phyloP scores from a whole-genome alignment of 345 rosid genomes.

The Adansonia digitata region DNA sequence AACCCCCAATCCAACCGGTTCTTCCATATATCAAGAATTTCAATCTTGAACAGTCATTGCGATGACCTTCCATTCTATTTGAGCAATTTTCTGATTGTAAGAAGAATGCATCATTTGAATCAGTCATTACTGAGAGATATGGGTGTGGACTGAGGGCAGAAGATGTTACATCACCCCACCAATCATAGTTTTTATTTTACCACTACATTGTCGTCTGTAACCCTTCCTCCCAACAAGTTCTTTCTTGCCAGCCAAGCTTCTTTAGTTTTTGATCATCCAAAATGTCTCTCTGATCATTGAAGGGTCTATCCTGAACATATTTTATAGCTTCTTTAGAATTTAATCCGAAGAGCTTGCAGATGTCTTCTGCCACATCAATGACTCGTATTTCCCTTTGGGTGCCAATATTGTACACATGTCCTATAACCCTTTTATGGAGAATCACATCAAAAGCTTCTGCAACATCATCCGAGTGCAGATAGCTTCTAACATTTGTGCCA shows the following conservation, averaged over 20 bases:
- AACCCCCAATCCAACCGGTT: constrained; percentile 64
- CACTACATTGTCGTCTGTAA: constrained; percentile 52
- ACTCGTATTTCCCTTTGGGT: constrained; percentile 55
- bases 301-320: constrained; percentile 55
- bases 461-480: constrained; percentile 52
- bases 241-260: constrained; percentile 56
- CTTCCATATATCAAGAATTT: constrained; percentile 52
- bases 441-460: constrained; percentile 67
- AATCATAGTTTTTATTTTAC: constrained; percentile 46
- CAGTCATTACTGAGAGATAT: constrained; percentile 6
- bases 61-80: background rate
- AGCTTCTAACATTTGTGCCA: constrained; percentile 64
- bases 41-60: constrained; percentile 16
- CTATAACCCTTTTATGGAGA: constrained; percentile 55
- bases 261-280: constrained; percentile 61
- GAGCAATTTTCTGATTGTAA: background rate
- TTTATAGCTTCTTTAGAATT: constrained; percentile 34
- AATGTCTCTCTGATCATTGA: constrained; percentile 58
- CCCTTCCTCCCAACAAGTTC: constrained; percentile 56
- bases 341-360: constrained; percentile 43
- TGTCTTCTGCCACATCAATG: constrained; percentile 52
- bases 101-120: constrained; percentile 16
- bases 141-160: constrained; percentile 58
- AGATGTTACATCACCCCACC: constrained; percentile 74
- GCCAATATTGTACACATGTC: constrained; percentile 60